Base-by-base conservation (phyloP, 2,329 filamentous ascomycete genomes). In the Talaromyces atroroseus region DNA sequence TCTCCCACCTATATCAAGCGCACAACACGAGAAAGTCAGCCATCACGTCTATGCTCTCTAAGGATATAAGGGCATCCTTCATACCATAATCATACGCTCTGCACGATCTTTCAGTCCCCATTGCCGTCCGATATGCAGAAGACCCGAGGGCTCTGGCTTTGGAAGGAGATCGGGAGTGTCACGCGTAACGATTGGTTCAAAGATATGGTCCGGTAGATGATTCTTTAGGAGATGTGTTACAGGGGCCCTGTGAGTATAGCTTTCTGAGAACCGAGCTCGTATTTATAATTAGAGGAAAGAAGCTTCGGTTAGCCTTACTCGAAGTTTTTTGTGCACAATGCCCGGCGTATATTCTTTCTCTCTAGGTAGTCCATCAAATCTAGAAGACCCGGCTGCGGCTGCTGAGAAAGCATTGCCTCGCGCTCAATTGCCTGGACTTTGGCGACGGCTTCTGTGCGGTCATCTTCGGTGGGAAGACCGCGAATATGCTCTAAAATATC, bases 401-500 rank as follows among this genome's bases (percentile, higher is more conserved):
- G 78, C 72, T 97, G 94, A 11, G 81, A 74, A 32, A 77, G 73
- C 92, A 97, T 96, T 59, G 90, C 90, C 40, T 76, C 75, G 51
- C 87, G 83, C 75, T 97, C 92, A 65, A 99, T 90, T 60, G 75
- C 78, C 63, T 88, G 86, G 72, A 99, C 86, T 62, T 85, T 83
- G 44, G 85, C 82, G 66, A 88, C 84, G 20, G 91, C 92, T 3
- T 74, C 71, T 54, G 83, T 77, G 65, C 86, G 86, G 52, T 82
- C 73, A 29, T 72, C 74, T 0, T 74, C 64, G 3, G 80, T 78
- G 0, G 91, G 85, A 0, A 97, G 84, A 2, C 79, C 74, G 69
- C 91, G 86, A 68, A 96, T 86, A 75, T 97, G 89, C 59, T 91
- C 86, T 44, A 99, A 85, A 68, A 99, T 97, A 73, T 99, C 94